Base-by-base conservation (phyloP, 2,329 filamentous ascomycete genomes). In the Lecanosticta acicola region DNA sequence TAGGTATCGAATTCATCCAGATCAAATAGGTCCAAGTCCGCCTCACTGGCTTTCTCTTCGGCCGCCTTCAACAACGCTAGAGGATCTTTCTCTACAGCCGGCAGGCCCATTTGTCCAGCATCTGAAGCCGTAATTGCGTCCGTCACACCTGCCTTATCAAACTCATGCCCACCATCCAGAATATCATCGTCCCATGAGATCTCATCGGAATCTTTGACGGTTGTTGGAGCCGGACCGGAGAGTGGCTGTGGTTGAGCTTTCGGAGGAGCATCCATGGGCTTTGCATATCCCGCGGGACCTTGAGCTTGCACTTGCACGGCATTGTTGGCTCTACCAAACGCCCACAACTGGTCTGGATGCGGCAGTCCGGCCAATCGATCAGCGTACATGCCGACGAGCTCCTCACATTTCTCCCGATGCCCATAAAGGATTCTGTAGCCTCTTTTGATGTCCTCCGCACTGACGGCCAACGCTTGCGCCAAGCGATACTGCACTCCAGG, bases 1-100 rank as follows among this genome's bases (percentile, higher is more conserved):
- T 36, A 47, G 9, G 18, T 36, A 29, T 55, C 52, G 32, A 55
- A 55, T 11, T 52, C 52, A 32, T 51, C 48, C 10, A 51, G 26
- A 32, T 54, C 51, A 33, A 24, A 44, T 9, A 18, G 21, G 14
- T 43, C 43, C 32, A 41, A 36, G 37, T 39, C 36, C 29, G 32
- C 38, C 20, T 48, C 40, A 18, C 41, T 35, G 10, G 46, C 46
- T 32, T 48, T 48, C 35, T 34, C 46, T 29, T 41, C 39, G 14
- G 32, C 35, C 17, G 33, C 41, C 32, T 24, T 40, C 9, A 19
- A 19, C 10, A 8, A 21, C 3, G 19, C 8, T 5, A 20, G 16
- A 7, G 17, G 16, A 13, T 33, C 39, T 5, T n/a, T n/a, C n/a
- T n/a, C n/a, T n/a, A n/a, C n/a, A n/a, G n/a, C n/a, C n/a, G n/a